Evolutionary conservation across 805 yeast genomes (phyloP), one percentile per base, ranked within the genome.

Genomic region (Debaryomyces castellii): DNA sequence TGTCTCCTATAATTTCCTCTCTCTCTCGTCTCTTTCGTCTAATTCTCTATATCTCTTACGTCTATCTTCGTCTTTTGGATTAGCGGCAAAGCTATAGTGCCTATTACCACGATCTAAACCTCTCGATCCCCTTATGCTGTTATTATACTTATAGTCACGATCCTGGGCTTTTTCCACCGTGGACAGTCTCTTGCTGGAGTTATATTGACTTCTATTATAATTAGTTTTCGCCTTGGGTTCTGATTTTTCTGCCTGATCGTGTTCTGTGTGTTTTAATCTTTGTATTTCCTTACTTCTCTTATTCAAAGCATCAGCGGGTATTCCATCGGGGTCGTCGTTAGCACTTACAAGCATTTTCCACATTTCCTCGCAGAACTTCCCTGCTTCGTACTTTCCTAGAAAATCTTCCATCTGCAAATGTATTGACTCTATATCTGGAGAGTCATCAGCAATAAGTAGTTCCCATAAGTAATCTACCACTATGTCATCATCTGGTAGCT

Each of bases 401-500:
- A 78, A 78, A n/a, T 75, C 78, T 30, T 53, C 47, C 60, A 78
- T 50, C 43, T 79, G 82, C 9, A 59, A 47, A 38, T 71, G 70
- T 20, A 80, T 65, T 9, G 61, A 63, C 24, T 63, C 60, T n/a
- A 76, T 70, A 43, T 69, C 67, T 0, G 77, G 74, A 28, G 43
- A 41, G 7, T 63, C 69, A 7, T 59, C 66, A 10, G 58, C 60
- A 3, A 52, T 45, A 20, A 80, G 54, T 38, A 79, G 56, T 53
- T 80, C 81, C 40, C 60, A 58, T 3, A 74, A 56, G 45, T 75
- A 78, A 33, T 74, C 81, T 2, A 67, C 61, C 5, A 74, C 65
- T 3, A 79, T 71, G 20, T 79, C 84, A 51, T 80, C 84, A 39
- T 76, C 81, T 0, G 80, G 80, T 10, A 77, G 55, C 9, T 65